Percentiles rank a stretch among this genome's conserved stretches.
phyloP scores from a whole-genome alignment of 257 asterid species.

The Gentiana macrophylla region DNA sequence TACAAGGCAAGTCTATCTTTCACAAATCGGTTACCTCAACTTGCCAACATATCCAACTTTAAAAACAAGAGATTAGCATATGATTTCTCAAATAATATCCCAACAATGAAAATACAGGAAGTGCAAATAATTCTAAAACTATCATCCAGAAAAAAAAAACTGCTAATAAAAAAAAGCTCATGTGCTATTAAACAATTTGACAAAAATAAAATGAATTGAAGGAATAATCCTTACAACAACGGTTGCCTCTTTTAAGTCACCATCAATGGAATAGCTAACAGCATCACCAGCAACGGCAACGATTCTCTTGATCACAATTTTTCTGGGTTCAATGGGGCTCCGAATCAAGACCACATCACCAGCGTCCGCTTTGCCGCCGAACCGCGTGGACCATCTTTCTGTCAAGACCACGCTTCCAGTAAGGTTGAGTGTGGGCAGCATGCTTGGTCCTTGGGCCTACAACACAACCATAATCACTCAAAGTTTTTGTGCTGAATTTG shows the following conservation, averaged over 20 bases:
- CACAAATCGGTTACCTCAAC: too few relatives aligned
- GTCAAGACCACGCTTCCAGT: slow-evolving; percentile 44
- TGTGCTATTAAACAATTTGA: background rate
- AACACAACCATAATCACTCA: slow-evolving; percentile 7
- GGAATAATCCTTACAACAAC: slow-evolving; percentile 28
- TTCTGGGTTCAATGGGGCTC: slow-evolving; percentile 53
- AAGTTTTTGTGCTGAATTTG: background rate
- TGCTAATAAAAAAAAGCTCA: background rate
- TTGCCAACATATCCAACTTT: too few relatives aligned
- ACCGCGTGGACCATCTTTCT: slow-evolving; percentile 41
- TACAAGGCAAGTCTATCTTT: too few relatives aligned
- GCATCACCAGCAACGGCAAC: slow-evolving; percentile 59
- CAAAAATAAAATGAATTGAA: background rate
- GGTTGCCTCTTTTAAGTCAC: slow-evolving; percentile 31
- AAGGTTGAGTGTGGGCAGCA: slow-evolving; percentile 55
- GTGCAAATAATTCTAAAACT: too few relatives aligned
- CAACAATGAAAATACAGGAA: too few relatives aligned
- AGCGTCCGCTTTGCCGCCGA: slow-evolving; percentile 19
- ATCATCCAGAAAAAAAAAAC: background rate
- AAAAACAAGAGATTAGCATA: too few relatives aligned
- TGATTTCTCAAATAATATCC: too few relatives aligned
- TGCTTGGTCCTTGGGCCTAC: slow-evolving; percentile 69
- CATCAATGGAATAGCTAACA: slow-evolving; percentile 29
- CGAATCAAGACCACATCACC: slow-evolving; percentile 65
- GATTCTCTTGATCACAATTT: slow-evolving; percentile 45